Evolutionary conservation across 2,329 filamentous ascomycete species (phyloP).

Genomic region (Trichoderma breve): DNA sequence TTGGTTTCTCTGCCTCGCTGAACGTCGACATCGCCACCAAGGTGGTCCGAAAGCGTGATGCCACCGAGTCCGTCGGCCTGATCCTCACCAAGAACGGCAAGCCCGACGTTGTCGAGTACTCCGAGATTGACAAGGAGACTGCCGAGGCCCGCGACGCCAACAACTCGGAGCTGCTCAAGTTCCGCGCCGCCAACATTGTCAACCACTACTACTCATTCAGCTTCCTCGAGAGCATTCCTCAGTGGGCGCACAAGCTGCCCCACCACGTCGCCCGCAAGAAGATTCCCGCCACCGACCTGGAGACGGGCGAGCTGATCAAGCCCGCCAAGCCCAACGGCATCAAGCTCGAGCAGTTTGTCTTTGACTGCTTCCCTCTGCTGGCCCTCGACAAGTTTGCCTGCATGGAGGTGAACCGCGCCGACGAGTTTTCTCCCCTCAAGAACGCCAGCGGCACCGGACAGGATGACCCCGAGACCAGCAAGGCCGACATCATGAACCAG

Average conservation of each 20-base stretch:
- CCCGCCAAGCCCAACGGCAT: slow-evolving; percentile 95
- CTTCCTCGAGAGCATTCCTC: slow-evolving; percentile 87
- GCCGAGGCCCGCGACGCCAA: slow-evolving; percentile 84
- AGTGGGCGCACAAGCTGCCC: slow-evolving; percentile 81
- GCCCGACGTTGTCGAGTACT: slow-evolving; percentile 98
- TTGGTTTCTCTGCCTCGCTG: slow-evolving; percentile 86
- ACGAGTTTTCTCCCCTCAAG: slow-evolving; percentile 97
- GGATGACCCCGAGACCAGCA: slow-evolving; percentile 93
- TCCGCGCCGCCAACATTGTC: slow-evolving; percentile 97
- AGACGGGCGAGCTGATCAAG: slow-evolving; percentile 78
- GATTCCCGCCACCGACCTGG: slow-evolving; percentile 80
- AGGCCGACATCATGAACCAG: slow-evolving; percentile 83
- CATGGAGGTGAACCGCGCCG: slow-evolving; percentile 93
- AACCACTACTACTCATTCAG: slow-evolving; percentile 99
- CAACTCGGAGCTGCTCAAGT: slow-evolving; percentile 80
- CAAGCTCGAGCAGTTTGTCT: slow-evolving; percentile 99
- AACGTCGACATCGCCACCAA: slow-evolving; percentile 96
- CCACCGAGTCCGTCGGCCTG: slow-evolving; percentile 91
- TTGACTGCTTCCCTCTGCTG: slow-evolving; percentile 93
- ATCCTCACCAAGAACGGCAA: slow-evolving; percentile 94
- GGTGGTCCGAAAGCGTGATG: slow-evolving; percentile 97
- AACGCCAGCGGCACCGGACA: slow-evolving; percentile 81
- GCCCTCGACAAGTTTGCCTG: slow-evolving; percentile 86
- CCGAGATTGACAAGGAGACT: slow-evolving; percentile 87
- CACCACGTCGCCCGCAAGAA: slow-evolving; percentile 98